Conservation (phyloP, 768 basidiomycete genomes). For the Tulasnella sp. region DNA sequence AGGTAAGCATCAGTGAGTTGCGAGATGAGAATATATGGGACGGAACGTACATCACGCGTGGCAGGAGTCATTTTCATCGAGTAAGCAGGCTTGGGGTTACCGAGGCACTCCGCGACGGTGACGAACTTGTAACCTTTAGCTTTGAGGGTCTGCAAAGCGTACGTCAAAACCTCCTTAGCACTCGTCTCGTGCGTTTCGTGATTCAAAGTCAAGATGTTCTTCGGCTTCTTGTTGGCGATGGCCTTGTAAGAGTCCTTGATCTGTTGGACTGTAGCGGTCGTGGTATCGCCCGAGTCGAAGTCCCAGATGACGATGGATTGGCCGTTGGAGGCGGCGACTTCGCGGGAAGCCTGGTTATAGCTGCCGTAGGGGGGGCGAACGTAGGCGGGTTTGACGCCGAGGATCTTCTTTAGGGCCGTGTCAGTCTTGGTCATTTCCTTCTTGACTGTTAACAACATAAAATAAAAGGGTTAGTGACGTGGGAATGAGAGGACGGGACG, state of each 20-base stretch:
- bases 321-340: background rate
- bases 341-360: conserved; percentile 16
- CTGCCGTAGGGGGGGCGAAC: conserved; percentile 27
- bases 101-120: too few relatives aligned
- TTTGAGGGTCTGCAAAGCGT: too few relatives aligned
- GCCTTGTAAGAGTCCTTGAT: conserved; percentile 4
- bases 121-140: too few relatives aligned
- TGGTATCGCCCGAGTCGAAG: conserved; percentile 29
- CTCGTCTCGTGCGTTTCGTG: background rate
- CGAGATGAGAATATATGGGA: too few relatives aligned
- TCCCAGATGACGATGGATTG: conserved; percentile 29
- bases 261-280: background rate
- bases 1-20: too few relatives aligned
- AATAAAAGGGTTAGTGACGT: too few relatives aligned
- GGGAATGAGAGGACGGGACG: background rate
- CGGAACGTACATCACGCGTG: too few relatives aligned
- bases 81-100: too few relatives aligned
- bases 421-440: background rate
- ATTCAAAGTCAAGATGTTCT: conserved; percentile 14
- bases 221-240: conserved; percentile 25
- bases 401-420: conserved; percentile 18
- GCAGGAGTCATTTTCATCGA: too few relatives aligned
- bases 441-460: background rate
- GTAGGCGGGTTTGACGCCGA: conserved; percentile 27
- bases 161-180: too few relatives aligned